Evolutionary conservation across 768 basidiomycete genomes (phyloP).

Genomic region (Trametes gibbosa): DNA sequence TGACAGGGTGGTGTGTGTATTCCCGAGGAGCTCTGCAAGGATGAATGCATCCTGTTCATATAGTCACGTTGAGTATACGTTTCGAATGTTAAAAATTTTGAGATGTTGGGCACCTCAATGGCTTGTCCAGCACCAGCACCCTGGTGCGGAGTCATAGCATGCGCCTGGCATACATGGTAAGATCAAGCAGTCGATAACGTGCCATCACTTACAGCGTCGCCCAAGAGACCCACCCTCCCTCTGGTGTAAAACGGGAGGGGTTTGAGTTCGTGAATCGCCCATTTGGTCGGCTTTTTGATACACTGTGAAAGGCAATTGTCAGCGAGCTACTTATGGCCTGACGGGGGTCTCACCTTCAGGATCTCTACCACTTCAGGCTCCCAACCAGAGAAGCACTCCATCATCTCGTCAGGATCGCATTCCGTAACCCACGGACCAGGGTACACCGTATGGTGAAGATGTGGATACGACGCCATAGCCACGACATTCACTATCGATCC

Average conservation of each 20-base stretch:
- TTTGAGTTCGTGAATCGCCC: conserved; percentile 32
- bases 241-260: conserved; percentile 27
- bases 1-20: conserved; percentile 19
- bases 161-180: conserved; percentile 23
- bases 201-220: conserved; percentile 29
- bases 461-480: conserved; percentile 38
- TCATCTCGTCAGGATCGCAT: conserved; percentile 24
- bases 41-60: conserved; percentile 32
- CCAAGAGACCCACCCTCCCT: conserved; percentile 29
- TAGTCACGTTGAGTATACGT: neutral
- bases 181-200: too few species aligned
- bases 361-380: conserved; percentile 30
- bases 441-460: conserved; percentile 31
- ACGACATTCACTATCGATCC: conserved; percentile 46
- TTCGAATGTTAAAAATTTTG: neutral
- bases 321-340: neutral
- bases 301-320: conserved; percentile 14
- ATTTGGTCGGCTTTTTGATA: conserved; percentile 29
- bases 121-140: conserved; percentile 36
- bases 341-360: conserved; percentile 20
- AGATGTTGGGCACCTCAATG: conserved; percentile 27
- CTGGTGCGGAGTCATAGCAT: conserved; percentile 34
- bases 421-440: conserved; percentile 28
- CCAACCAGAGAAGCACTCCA: conserved; percentile 29
- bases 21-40: conserved; percentile 28